Evolutionary conservation across 129 eudicot species (phyloP).

Genomic region (Flaveria trinervia): DNA sequence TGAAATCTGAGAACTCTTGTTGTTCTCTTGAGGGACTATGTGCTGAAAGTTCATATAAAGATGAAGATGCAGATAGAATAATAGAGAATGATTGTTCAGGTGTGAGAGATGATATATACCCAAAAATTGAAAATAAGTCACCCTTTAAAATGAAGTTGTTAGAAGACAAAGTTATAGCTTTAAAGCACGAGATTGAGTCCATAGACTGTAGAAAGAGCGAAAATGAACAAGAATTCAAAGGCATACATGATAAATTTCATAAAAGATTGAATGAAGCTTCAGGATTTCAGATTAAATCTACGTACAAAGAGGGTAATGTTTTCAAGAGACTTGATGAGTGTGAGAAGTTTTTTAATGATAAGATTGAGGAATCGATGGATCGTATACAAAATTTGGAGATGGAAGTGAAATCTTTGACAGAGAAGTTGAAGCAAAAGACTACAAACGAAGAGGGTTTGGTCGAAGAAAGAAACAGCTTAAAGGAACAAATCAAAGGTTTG

Average conservation of each 20-base stretch:
- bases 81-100: slow-evolving; percentile 12
- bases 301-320: slow-evolving; percentile 16
- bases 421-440: slow-evolving; percentile 27
- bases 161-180: slow-evolving; percentile 35
- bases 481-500: slow-evolving; percentile 26
- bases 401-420: slow-evolving; percentile 38
- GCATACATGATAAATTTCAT: slow-evolving; percentile 22
- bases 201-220: slow-evolving; percentile 24
- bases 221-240: slow-evolving; percentile 19
- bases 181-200: slow-evolving; percentile 43
- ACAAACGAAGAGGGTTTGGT: slow-evolving; percentile 26
- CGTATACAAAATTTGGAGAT: slow-evolving; percentile 29
- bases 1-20: slow-evolving; percentile 19
- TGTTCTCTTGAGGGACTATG: slow-evolving; percentile 41
- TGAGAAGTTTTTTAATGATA: slow-evolving; percentile 34
- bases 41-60: slow-evolving; percentile 29
- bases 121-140: slow-evolving; percentile 30
- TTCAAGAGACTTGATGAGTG: slow-evolving; percentile 35
- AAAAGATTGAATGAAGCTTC: slow-evolving; percentile 24
- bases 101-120: too few species aligned
- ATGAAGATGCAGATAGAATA: slow-evolving; percentile 8
- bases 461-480: slow-evolving; percentile 29
- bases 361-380: slow-evolving; percentile 28
- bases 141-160: slow-evolving; percentile 40
- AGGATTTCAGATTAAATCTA: slow-evolving; percentile 37